Base-by-base conservation (phyloP, 2,329 filamentous ascomycete genomes). In the Fusarium kyushuense region DNA sequence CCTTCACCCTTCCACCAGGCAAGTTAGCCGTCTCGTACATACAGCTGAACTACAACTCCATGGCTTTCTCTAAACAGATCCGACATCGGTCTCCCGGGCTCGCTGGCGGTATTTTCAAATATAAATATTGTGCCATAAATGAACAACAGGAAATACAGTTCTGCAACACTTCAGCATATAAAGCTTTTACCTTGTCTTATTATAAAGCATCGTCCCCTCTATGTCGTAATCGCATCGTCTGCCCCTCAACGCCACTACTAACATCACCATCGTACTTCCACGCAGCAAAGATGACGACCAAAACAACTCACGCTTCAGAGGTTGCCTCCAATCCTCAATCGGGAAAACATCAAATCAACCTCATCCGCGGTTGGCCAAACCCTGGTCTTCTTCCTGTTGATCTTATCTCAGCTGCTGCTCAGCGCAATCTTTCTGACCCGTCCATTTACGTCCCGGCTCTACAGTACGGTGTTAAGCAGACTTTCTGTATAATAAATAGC, bases 391-490 rank as follows among this genome's bases (percentile, higher is more conserved):
- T 96, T 12, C 92, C 93, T 9, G 85, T 86, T 4, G 76, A 82
- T 6, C 82, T 89, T 16, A 84, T 96, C 58, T 83, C 86, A 35
- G 79, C 81, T 29, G 90, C 92, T 27, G 83, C 90, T 58, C 80
- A 85, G 59, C 80, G 82, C 53, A 87, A 89, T 11, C 84, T 96
- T 47, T 82, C 86, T 16, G 82, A 90, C 73, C 85, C 87, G 12
- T 75, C 78, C 11, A 80, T 90, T 58, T 87, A 85, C 57, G 80
- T 84, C 4, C 86, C 89, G 1, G 90, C 86, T n/a, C 84, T 97
- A 36, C 84, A 90, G 59, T 97, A 97, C 74, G 94, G 91, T 0
- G 90, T 93, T 1, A 92, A 96, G 10, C 5, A 19, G n/a, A 7
- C n/a, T n/a, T 7, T 4, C 7, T 19, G 11, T 6, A 36, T 36